phyloP scores from a whole-genome alignment of 495 filamentous ascomycete species.

The Aspergillus leporis region DNA sequence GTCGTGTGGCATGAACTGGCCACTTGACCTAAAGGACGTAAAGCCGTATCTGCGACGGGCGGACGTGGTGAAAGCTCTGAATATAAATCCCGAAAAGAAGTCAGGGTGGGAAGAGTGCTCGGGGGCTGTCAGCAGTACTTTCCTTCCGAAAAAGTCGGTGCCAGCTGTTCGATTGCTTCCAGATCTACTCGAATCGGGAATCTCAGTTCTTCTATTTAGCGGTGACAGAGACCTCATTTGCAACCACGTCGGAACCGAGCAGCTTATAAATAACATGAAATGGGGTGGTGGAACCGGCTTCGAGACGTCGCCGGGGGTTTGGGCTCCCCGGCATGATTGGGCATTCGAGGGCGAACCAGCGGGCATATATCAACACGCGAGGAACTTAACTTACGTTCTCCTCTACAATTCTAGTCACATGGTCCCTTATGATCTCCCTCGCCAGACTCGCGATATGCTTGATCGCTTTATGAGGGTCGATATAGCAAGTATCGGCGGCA shows the following conservation, averaged over 20 bases:
- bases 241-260: constrained; percentile 94
- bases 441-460: constrained; percentile 90
- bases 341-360: constrained; percentile 89
- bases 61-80: constrained; percentile 79
- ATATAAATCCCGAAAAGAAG: constrained; percentile 78
- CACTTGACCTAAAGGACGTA: constrained; percentile 73
- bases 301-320: constrained; percentile 83
- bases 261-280: constrained; percentile 84
- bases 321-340: constrained; percentile 91
- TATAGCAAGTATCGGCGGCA: constrained; percentile 85
- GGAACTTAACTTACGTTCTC: constrained; percentile 92
- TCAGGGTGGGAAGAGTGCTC: constrained; percentile 92
- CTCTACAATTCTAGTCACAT: constrained; percentile 97
- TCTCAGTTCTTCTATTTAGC: constrained; percentile 85
- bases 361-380: constrained; percentile 89
- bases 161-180: constrained; percentile 78
- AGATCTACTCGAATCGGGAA: constrained; percentile 64
- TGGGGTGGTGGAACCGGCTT: constrained; percentile 92
- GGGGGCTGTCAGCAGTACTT: constrained; percentile 68
- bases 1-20: constrained; percentile 95
- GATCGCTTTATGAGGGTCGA: constrained; percentile 95
- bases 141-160: constrained; percentile 64
- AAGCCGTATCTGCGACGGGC: constrained; percentile 79
- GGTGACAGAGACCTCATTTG: constrained; percentile 94
- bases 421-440: constrained; percentile 92